Evolutionary conservation across 768 basidiomycete species (phyloP).

Genomic region (Phaffia australis): DNA sequence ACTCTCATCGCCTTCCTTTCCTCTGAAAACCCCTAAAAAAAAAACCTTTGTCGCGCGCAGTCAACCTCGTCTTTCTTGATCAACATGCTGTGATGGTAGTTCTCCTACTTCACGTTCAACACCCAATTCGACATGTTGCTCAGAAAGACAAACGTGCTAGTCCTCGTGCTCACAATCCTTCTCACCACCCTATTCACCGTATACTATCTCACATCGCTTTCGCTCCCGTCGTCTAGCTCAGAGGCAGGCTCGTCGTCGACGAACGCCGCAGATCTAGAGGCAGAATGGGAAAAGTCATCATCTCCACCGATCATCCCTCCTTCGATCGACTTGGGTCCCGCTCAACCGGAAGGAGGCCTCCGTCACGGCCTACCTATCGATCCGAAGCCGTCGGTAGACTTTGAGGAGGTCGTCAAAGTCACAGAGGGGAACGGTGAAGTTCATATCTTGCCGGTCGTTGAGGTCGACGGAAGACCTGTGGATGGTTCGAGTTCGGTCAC

Average conservation of each 20-base stretch:
- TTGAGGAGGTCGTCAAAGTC: background rate
- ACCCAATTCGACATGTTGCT: background rate
- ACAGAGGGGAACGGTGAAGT: background rate
- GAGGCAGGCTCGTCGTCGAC: no score
- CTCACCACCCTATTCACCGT: background rate
- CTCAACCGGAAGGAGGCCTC: background rate
- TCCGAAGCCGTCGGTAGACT: background rate
- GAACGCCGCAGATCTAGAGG: no score
- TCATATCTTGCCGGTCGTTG: background rate
- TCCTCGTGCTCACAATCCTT: background rate
- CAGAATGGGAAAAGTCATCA: background rate
- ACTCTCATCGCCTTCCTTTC: no score
- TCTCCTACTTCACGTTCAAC: background rate
- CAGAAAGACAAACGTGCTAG: constrained; percentile 2
- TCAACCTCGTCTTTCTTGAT: no score
- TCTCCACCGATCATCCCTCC: background rate
- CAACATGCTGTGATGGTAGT: background rate
- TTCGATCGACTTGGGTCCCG: no score
- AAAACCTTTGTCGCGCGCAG: no score
- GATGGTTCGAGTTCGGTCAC: background rate
- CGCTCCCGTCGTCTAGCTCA: background rate
- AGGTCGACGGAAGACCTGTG: background rate
- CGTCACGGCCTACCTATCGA: constrained; percentile 14
- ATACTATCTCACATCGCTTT: background rate
- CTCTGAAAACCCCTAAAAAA: no score